Percentiles rank a stretch among this genome's conserved stretches.
These are phyloP conservation scores for Colletotrichum salicis DNA, from an alignment of 2,329 filamentous ascomycete genomes.

Conservation along the genomic window DNA sequence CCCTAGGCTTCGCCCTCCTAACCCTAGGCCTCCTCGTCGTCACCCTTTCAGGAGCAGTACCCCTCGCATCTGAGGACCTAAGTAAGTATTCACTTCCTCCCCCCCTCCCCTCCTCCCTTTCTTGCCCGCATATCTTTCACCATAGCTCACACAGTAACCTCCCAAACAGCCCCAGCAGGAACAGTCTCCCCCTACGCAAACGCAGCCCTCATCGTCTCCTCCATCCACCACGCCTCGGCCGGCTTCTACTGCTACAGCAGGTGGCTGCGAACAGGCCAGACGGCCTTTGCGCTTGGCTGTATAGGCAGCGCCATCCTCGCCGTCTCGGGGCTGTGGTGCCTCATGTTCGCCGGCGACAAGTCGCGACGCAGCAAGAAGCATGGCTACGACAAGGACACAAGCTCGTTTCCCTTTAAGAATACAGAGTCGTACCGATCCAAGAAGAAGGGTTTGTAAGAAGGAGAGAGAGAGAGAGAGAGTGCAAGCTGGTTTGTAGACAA, in stretches of 20 bases:
- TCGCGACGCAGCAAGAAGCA: conserved; percentile 50
- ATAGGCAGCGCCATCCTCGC: conserved; percentile 67
- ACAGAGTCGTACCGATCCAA: conserved; percentile 49
- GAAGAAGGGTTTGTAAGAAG: conserved; percentile 47
- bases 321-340: conserved; percentile 57
- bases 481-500: neutral
- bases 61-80: conserved; percentile 62
- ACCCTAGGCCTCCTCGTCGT: conserved; percentile 72
- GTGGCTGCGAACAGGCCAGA: conserved; percentile 63
- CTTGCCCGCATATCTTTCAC: neutral
- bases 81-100: conserved; percentile 42
- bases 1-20: conserved; percentile 74
- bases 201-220: conserved; percentile 74
- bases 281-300: conserved; percentile 70
- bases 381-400: conserved; percentile 52
- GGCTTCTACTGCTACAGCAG: conserved; percentile 77
- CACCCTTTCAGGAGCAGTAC: conserved; percentile 76
- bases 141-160: neutral
- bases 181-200: conserved; percentile 71
- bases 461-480: conserved; percentile 1
- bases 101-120: too few relatives aligned
- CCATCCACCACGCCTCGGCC: conserved; percentile 70
- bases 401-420: conserved; percentile 52
- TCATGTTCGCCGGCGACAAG: conserved; percentile 51
- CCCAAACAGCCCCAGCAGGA: conserved; percentile 39